Conservation (phyloP, 208 protist genomes). For the Leishmania braziliensis region DNA sequence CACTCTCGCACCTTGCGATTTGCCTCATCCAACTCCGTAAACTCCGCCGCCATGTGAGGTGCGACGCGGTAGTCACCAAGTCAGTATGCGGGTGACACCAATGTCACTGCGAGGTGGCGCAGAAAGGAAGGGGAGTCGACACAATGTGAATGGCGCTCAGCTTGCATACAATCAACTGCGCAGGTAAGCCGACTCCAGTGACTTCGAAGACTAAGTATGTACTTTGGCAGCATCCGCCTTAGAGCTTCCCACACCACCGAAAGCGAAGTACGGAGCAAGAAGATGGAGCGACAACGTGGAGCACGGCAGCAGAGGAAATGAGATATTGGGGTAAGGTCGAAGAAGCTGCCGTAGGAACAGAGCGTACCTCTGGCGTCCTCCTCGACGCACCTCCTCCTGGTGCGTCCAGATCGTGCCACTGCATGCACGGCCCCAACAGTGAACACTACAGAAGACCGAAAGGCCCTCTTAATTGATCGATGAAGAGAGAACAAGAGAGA, state of each 20-base stretch:
- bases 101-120: neutral
- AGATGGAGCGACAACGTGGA: too few relatives aligned
- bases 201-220: neutral
- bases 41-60: slow-evolving; percentile 1
- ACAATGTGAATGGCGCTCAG: neutral
- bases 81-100: neutral
- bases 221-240: neutral
- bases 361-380: neutral
- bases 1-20: slow-evolving; percentile 46
- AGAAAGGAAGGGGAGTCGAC: neutral
- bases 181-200: neutral
- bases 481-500: neutral
- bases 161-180: neutral
- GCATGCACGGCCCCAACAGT: neutral
- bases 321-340: neutral
- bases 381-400: neutral
- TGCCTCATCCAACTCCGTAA: slow-evolving; percentile 32
- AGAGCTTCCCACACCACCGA: neutral
- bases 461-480: neutral
- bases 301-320: neutral
- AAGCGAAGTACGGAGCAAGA: neutral
- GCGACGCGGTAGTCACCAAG: neutral
- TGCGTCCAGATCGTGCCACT: neutral
- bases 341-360: neutral
- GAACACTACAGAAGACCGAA: neutral